phyloP scores from a whole-genome alignment of 2,329 filamentous ascomycete genomes.

The Colletotrichum paranaense region DNA sequence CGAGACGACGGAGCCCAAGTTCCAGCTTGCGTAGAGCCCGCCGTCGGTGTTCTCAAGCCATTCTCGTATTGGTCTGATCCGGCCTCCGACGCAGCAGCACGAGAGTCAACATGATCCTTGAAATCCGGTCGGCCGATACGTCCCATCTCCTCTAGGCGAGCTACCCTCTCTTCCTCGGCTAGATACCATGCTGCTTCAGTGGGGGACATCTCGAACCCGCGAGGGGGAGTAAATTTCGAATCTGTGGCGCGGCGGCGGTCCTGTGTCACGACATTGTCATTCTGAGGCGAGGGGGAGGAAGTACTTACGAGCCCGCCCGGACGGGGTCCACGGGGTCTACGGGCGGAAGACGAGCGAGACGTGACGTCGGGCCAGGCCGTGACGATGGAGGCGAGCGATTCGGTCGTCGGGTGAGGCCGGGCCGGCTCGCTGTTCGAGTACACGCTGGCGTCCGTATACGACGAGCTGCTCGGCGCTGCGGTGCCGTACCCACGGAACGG shows the following conservation, averaged over 20 bases:
- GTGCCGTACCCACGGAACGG: neutral
- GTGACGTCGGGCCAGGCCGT: neutral
- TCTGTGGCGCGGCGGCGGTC: neutral
- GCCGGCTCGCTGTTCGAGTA: neutral
- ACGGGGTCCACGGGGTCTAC: neutral
- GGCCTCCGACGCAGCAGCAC: neutral
- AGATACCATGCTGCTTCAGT: neutral
- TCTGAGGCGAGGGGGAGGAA: neutral
- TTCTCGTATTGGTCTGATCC: no score
- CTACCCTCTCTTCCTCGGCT: neutral
- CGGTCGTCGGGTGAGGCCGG: neutral
- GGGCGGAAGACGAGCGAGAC: neutral
- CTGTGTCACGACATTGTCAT: constrained; percentile 28
- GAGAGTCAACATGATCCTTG: neutral
- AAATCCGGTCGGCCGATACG: neutral
- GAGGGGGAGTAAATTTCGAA: neutral
- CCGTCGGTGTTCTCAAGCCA: neutral
- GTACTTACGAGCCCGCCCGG: constrained; percentile 22
- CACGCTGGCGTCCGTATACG: neutral
- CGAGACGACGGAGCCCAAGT: neutral
- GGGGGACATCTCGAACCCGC: neutral
- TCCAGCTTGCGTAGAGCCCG: neutral
- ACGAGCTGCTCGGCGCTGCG: neutral
- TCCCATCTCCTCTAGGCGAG: neutral
- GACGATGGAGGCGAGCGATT: neutral